Evolutionary conservation across 2,329 filamentous ascomycete genomes (phyloP).

Genomic region (Xylariaceae sp.): DNA sequence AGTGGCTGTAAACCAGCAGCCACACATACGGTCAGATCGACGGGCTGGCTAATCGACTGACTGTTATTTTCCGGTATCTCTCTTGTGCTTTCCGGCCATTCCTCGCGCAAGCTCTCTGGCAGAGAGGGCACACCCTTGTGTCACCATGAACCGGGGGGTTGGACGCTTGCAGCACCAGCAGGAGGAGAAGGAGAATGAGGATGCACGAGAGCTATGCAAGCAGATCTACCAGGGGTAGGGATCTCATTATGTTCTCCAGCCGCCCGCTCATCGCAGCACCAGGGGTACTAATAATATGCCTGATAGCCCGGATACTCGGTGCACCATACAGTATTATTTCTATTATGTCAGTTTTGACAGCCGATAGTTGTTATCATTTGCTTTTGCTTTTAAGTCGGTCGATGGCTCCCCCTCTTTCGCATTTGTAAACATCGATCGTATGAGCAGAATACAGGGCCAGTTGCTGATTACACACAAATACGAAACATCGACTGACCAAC

Average conservation of each 20-base stretch:
- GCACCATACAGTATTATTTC: constrained; percentile 2
- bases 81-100: constrained; percentile 12
- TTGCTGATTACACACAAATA: too few species aligned
- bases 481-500: too few species aligned
- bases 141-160: constrained; percentile 22
- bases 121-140: constrained; percentile 24
- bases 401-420: background rate
- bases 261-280: constrained; percentile 2
- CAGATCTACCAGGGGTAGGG: constrained; percentile 16
- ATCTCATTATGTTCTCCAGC: constrained; percentile 9
- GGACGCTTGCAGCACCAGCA: constrained; percentile 24
- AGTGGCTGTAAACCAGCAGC: constrained; percentile 24
- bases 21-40: constrained; percentile 14
- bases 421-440: too few species aligned
- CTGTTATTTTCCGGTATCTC: background rate
- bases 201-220: constrained; percentile 11
- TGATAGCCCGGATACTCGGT: constrained; percentile 5
- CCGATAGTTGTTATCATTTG: constrained; percentile 5
- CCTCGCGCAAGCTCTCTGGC: constrained; percentile 3
- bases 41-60: background rate
- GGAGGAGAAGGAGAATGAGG: too few species aligned
- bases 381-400: constrained; percentile 8
- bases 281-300: background rate
- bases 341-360: background rate
- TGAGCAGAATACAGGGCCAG: too few species aligned